Base-by-base conservation (phyloP, 345 rosid species). In the Excoecaria cochinchinensis region DNA sequence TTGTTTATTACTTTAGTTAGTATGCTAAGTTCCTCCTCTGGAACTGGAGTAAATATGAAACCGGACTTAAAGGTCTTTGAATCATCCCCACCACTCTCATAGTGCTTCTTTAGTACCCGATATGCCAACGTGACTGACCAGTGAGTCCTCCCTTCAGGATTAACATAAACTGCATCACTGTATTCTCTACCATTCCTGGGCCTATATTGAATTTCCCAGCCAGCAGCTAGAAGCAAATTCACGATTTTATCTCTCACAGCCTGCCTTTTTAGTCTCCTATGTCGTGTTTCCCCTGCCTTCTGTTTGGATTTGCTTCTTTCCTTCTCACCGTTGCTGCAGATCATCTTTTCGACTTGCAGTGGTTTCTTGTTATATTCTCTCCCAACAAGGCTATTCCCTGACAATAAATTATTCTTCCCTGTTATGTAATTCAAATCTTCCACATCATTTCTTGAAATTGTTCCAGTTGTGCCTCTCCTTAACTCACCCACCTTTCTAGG, bases 91-190 rank as follows among this genome's bases (percentile, higher is more conserved):
- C 58, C 81, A 44, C 70, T 73, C 83, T 92, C 92, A 82, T 79
- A 78, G 50, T 85, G 81, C 58, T 46, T 25, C 85, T 88, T 91
- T 38, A 92, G 91, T 73, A 79, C 74, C 44, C 83, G 84, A 85
- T 95, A 95, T 40, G 99, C 99, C 85, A 82, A 76, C 60, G 99
- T 95, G 75, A 91, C 84, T 56, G 99, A 95, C 99, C 99, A 95
- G 83, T 92, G 97, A 75, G 98, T 91, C 80, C 81, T 93, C 67
- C 98, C 98, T 74, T 87, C 86, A 69, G 96, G 98, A 86, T 89
- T 95, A 73, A 95, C 90, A 88, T 95, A 95, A 42, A 95, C 97
- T 65, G 99, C 92, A 86, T 90, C 98, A 0, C 60, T 59, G 79
- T 95, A 95, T 17, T 64, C 73, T 76, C 71, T 91, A 73, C 87